phyloP scores from a whole-genome alignment of 495 filamentous ascomycete genomes.

The Saxophila tyrrhenica region DNA sequence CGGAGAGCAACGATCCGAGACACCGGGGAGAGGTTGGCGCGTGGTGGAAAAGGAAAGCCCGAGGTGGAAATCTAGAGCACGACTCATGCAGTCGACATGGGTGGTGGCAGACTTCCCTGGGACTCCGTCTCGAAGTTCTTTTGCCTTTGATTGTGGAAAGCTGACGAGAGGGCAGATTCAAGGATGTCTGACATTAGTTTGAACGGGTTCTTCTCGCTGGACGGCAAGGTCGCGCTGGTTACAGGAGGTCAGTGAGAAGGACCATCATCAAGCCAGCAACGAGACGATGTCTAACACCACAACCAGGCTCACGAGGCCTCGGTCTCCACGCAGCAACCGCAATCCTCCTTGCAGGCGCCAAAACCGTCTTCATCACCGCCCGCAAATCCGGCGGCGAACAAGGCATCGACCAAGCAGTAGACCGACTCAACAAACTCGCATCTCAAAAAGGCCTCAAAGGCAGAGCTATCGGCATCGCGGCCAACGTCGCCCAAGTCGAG shows the following conservation, averaged over 20 bases:
- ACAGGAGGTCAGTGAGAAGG: slow-evolving; percentile 29
- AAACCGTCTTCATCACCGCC: slow-evolving; percentile 32
- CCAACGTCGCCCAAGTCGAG: slow-evolving; percentile 31
- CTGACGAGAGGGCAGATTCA: neutral
- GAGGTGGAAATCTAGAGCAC: neutral
- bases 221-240: slow-evolving; percentile 35
- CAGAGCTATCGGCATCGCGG: slow-evolving; percentile 32
- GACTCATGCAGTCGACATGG: neutral
- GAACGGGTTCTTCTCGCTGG: slow-evolving; percentile 31
- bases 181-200: slow-evolving; percentile 29
- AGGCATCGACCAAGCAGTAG: slow-evolving; percentile 34
- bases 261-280: neutral
- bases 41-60: neutral
- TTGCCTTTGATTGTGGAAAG: neutral
- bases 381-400: slow-evolving; percentile 28
- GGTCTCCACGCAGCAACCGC: slow-evolving; percentile 34
- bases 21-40: neutral
- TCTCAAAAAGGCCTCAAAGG: slow-evolving; percentile 23
- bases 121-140: too few relatives aligned
- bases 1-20: neutral
- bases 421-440: slow-evolving; percentile 30
- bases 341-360: slow-evolving; percentile 33
- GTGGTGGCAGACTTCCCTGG: slow-evolving; percentile 3
- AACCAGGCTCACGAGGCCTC: slow-evolving; percentile 30
- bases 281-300: neutral